Conservation (phyloP, 2,329 filamentous ascomycete genomes). For the Talaromyces islandicus region DNA sequence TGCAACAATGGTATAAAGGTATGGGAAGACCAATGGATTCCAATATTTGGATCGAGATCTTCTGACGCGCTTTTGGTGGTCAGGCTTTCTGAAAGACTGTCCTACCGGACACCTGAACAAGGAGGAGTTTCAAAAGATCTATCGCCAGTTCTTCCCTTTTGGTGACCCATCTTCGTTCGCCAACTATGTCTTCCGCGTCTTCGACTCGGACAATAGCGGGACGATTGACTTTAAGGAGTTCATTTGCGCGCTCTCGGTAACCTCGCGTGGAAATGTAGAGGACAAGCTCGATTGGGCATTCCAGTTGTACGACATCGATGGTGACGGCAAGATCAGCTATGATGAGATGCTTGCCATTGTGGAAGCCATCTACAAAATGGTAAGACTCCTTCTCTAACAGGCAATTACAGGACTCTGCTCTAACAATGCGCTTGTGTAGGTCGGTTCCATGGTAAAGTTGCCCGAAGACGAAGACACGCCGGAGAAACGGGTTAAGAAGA, state of each 20-base stretch:
- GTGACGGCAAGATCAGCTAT: slow-evolving; percentile 97
- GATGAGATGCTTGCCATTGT: slow-evolving; percentile 99
- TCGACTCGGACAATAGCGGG: slow-evolving; percentile 94
- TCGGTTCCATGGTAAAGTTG: slow-evolving; percentile 98
- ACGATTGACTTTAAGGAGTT: slow-evolving; percentile 99
- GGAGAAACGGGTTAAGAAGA: slow-evolving; percentile 96
- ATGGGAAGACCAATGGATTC: slow-evolving; percentile 21
- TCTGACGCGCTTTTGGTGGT: not conserved
- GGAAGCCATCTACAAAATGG: slow-evolving; percentile 99
- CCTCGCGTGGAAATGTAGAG: slow-evolving; percentile 96
- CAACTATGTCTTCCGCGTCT: slow-evolving; percentile 98
- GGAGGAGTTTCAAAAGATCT: slow-evolving; percentile 99
- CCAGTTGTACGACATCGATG: slow-evolving; percentile 98
- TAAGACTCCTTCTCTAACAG: slow-evolving; percentile 36
- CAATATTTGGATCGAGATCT: not conserved
- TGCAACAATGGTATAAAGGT: slow-evolving; percentile 99
- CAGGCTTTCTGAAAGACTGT: slow-evolving; percentile 97
- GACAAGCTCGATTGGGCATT: slow-evolving; percentile 99
- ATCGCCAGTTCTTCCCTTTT: slow-evolving; percentile 98
- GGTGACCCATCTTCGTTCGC: slow-evolving; percentile 96
- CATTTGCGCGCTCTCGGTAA: slow-evolving; percentile 95
- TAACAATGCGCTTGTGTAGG: slow-evolving; percentile 47
- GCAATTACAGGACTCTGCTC: slow-evolving; percentile 10
- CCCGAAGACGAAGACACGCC: slow-evolving; percentile 98
- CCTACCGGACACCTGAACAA: slow-evolving; percentile 95